Conservation (phyloP, 1,139 yeast species). For the Meyerozyma carpophila region DNA sequence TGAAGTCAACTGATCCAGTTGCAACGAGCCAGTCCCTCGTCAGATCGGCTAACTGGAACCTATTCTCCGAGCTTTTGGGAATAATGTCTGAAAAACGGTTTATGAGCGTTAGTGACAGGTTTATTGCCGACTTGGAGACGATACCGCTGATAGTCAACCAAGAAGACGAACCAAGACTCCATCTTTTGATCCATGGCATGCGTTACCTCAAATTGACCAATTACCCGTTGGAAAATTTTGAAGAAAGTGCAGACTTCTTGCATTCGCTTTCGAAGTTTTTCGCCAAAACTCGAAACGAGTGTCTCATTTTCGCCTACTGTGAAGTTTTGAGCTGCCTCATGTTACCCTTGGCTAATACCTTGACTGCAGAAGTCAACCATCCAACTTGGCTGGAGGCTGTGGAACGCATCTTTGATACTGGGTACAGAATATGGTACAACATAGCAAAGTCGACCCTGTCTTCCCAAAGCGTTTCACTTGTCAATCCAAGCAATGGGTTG, state of each 20-base stretch:
- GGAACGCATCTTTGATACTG: slow-evolving; percentile 51
- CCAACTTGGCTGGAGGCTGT: slow-evolving; percentile 92
- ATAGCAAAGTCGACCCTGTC: slow-evolving; percentile 4
- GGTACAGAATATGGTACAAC: slow-evolving; percentile 32
- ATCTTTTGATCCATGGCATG: slow-evolving; percentile 86
- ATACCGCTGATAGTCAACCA: slow-evolving; percentile 42
- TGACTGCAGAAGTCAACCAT: slow-evolving; percentile 93
- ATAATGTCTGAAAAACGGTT: slow-evolving; percentile 84
- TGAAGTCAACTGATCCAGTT: slow-evolving; percentile 83
- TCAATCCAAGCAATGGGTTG: neutral
- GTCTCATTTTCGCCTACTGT: slow-evolving; percentile 71
- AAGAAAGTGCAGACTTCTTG: slow-evolving; percentile 87
- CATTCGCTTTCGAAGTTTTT: slow-evolving; percentile 84
- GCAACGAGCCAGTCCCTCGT: slow-evolving; percentile 58
- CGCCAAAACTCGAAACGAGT: slow-evolving; percentile 55
- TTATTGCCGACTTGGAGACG: slow-evolving; percentile 87
- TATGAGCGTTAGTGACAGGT: slow-evolving; percentile 84
- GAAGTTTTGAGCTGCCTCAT: slow-evolving; percentile 74
- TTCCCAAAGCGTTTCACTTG: neutral
- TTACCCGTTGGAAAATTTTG: slow-evolving; percentile 84
- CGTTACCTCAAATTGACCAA: slow-evolving; percentile 70
- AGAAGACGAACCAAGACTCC: slow-evolving; percentile 68
- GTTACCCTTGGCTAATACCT: slow-evolving; percentile 74
- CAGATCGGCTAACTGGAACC: slow-evolving; percentile 89
- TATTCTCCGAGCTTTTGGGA: slow-evolving; percentile 85